Conservation (phyloP, 768 basidiomycete genomes). For the Gyrodon lividus region DNA sequence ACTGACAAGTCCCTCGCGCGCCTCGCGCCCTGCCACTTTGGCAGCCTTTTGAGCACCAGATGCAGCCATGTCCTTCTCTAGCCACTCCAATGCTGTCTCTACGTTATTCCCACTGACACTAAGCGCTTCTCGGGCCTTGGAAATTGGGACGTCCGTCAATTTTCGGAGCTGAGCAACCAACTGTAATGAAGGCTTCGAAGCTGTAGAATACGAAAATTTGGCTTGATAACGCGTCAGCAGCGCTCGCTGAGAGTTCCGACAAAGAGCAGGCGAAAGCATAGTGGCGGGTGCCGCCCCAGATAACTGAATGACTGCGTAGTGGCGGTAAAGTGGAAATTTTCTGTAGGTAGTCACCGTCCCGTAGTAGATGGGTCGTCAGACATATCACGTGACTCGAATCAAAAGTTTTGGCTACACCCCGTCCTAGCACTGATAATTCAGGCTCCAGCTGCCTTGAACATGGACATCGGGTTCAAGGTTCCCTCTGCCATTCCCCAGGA, state of each 20-base stretch:
- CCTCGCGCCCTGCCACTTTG: constrained; percentile 73
- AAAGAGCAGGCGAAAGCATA: constrained; percentile 17
- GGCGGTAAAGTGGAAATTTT: background rate
- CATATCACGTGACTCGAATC: constrained; percentile 23
- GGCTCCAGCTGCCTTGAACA: constrained; percentile 4
- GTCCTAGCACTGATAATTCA: background rate
- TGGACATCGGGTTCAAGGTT: constrained; percentile 49
- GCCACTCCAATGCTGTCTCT: constrained; percentile 73
- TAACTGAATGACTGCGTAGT: background rate
- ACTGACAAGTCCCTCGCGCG: constrained; percentile 78
- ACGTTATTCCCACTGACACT: constrained; percentile 70
- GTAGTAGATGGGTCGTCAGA: too few relatives aligned
- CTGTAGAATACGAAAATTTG: constrained; percentile 48
- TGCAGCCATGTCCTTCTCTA: constrained; percentile 67
- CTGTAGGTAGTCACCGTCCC: too few relatives aligned
- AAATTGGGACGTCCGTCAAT: constrained; percentile 75
- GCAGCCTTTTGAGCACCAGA: constrained; percentile 79
- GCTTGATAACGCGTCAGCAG: background rate
- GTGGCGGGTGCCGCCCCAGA: background rate
- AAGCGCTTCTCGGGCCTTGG: constrained; percentile 88
- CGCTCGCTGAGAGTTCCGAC: constrained; percentile 3
- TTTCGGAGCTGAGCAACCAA: constrained; percentile 87
- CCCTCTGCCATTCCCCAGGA: constrained; percentile 71
- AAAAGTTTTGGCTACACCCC: background rate
- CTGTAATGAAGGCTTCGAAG: constrained; percentile 61